Evolutionary conservation across 2,329 filamentous ascomycete genomes (phyloP), one percentile per base, ranked within the genome.

Genomic region (Diaporthe longicolla): DNA sequence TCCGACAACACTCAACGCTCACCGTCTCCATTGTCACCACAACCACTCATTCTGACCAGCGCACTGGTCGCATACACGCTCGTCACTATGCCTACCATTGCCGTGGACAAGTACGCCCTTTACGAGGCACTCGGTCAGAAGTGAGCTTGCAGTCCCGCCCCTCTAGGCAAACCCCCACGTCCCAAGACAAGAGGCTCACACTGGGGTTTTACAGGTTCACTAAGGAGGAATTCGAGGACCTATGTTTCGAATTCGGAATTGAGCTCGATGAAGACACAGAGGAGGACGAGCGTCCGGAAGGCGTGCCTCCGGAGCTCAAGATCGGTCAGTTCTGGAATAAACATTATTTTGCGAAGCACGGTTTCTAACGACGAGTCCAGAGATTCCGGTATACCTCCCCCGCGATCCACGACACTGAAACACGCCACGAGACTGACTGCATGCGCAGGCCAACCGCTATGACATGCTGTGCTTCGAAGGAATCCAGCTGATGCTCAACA

Each of bases 181-280:
- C 70, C 70, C 54, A 55, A 61, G 29, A 58, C 40, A 40, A 50
- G 70, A 72, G 26, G 73, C 79, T 79, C 72, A 81, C 77, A 58
- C 61, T 54, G 48, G 54, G 40, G 29, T 26, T 43, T 55, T 43
- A 54, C 75, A 95, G 93, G 78, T 96, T 94, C 84, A 98, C 96
- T 72, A 97, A 94, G 77, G 91, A 97, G 80, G 94, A 97, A 81
- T 99, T 99, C 82, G 97, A 99, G 84, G 94, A 97, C 82, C 89
- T 99, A 79, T 98, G 97, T 85, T 99, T 99, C 89, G 96, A 99
- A 81, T 99, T 98, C 82, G 95, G 95, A 75, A 97, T 99, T 82
- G 97, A 99, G 85, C 90, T 99, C 79, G 97, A 99, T 86, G 96
- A 98, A 87, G 97, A 99, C 84, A 97, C 94, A 66, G 93, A 94